phyloP scores from a whole-genome alignment of 306 rosid genomes.

The Lathyrus tuberosus region DNA sequence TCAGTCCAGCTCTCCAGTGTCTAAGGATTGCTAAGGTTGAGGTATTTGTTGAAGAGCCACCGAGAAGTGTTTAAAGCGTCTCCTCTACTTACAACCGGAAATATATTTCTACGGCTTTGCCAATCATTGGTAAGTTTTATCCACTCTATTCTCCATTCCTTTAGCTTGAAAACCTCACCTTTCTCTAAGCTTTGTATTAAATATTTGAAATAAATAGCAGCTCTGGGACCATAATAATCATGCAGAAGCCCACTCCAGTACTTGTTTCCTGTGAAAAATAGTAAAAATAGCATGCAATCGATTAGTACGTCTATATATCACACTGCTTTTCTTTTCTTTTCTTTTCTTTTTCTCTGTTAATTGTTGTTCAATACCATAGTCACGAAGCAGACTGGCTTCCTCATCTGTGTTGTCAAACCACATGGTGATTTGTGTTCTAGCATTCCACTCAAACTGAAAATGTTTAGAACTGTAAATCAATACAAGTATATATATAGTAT shows the following conservation, averaged over 20 bases:
- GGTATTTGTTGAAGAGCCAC: constrained; percentile 66
- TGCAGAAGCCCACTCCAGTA: constrained; percentile 86
- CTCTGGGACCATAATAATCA: constrained; percentile 85
- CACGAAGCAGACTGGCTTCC: constrained; percentile 84
- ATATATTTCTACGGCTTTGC: constrained; percentile 64
- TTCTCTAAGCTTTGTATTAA: constrained; percentile 61
- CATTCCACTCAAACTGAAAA: constrained; percentile 88
- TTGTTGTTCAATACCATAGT: constrained; percentile 62
- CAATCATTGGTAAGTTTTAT: constrained; percentile 87
- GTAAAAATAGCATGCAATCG: neutral
- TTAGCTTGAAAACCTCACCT: constrained; percentile 55
- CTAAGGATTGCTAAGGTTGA: constrained; percentile 48
- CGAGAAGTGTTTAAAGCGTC: constrained; percentile 61
- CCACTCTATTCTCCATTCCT: constrained; percentile 86
- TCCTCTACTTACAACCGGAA: constrained; percentile 60
- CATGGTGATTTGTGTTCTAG: constrained; percentile 94
- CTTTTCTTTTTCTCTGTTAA: constrained; percentile 10
- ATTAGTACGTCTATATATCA: constrained; percentile 1
- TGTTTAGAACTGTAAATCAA: constrained; percentile 32
- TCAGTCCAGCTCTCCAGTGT: constrained; percentile 8
- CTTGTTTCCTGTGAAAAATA: constrained; percentile 63
- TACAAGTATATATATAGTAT: constrained; percentile 8
- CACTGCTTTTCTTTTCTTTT: constrained; percentile 8
- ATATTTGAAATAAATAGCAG: constrained; percentile 80
- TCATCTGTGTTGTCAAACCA: constrained; percentile 85